Evolutionary conservation across 1,139 yeast genomes (phyloP), one percentile per base, ranked within the genome.

Genomic region (Pichia sp.): DNA sequence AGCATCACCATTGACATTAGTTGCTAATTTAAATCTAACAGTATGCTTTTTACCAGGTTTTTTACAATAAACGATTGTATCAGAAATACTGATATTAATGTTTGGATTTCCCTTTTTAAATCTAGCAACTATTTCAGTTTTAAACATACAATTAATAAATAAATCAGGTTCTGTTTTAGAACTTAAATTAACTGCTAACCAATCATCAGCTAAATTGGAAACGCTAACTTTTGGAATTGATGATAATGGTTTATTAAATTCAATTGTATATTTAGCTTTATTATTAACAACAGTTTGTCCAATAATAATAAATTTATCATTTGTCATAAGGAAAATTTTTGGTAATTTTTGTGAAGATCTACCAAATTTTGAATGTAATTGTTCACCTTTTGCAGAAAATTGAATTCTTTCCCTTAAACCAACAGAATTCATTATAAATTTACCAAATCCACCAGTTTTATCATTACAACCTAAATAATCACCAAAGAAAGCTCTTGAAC

Each of bases 401-500:
- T 81, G 61, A n/a, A 87, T 83, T 30, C 61, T 68, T 26, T 86
- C 96, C 26, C 68, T 70, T 35, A 92, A 76, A 4, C 92, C 90
- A 16, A 80, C 77, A 47, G 85, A 81, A 46, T 74, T 74, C 50
- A 75, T 70, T 42, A 84, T 58, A 59, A 82, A 89, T 46, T 58
- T 59, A 49, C 66, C 66, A 45, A 59, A 61, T 0, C 92, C 86
- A 0, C 92, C 85, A 35, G 78, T 71, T 30, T 74, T 64, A 54
- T 82, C 86, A 64, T 87, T 87, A 59, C 96, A 86, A 12, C 81
- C 89, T 52, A 94, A 69, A 58, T 94, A 94, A 63, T 94, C 99
- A 10, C 98, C 98, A 81, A 84, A 76, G 56, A 77, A 94, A n/a
- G 94, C 82, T 56, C 99, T 77, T 45, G 84, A 85, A 0, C 97